Percentiles rank a stretch among this genome's conserved stretches.
These are phyloP conservation scores for Trichoderma atroviride DNA, from an alignment of 2,329 filamentous ascomycete species.

Conservation along the genomic window DNA sequence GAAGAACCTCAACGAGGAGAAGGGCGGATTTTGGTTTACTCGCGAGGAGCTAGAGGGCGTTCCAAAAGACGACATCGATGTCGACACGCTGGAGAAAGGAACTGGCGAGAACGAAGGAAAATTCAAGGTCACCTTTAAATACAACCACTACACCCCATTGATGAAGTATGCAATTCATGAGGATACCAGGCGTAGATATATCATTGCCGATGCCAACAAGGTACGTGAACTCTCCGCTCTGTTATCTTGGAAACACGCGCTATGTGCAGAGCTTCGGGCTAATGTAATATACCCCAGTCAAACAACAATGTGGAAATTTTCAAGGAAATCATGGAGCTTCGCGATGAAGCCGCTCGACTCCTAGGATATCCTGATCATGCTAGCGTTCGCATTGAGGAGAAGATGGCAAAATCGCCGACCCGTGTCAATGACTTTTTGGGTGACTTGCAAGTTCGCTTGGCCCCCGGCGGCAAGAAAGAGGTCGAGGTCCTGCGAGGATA, in stretches of 20 bases:
- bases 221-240: conserved; percentile 37
- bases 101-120: conserved; percentile 72
- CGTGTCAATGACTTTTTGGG: conserved; percentile 73
- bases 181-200: conserved; percentile 68
- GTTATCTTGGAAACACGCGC: background rate
- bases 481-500: conserved; percentile 69
- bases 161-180: conserved; percentile 75
- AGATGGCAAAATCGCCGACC: conserved; percentile 79
- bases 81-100: conserved; percentile 70
- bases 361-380: conserved; percentile 79
- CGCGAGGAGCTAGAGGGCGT: conserved; percentile 73
- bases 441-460: conserved; percentile 68
- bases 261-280: background rate
- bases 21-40: conserved; percentile 79
- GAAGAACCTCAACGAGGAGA: conserved; percentile 82
- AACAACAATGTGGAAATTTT: conserved; percentile 74
- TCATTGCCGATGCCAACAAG: conserved; percentile 80
- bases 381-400: conserved; percentile 74
- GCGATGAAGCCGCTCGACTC: conserved; percentile 76
- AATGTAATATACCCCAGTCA: conserved; percentile 44
- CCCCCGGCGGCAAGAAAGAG: conserved; percentile 71
- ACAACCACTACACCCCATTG: conserved; percentile 76
- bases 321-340: conserved; percentile 71
- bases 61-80: conserved; percentile 67
- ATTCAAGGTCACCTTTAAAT: conserved; percentile 78